phyloP scores from a whole-genome alignment of 495 filamentous ascomycete genomes.

The Penicillium cinerascens region DNA sequence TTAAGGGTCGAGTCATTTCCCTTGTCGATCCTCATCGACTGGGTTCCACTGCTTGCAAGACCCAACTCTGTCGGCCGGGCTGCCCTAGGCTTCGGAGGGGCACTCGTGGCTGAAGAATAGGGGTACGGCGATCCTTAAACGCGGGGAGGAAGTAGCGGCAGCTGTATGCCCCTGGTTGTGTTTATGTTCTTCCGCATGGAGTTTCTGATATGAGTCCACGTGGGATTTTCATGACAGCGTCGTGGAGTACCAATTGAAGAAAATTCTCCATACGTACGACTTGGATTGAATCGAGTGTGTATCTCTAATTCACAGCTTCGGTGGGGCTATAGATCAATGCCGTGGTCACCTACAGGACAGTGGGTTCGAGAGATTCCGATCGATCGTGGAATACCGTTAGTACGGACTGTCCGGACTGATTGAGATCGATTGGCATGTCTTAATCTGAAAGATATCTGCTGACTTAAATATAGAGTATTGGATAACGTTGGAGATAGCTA shows the following conservation, averaged over 20 bases:
- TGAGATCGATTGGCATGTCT: not conserved
- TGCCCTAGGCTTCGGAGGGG: slow-evolving; percentile 2
- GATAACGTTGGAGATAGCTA: not conserved
- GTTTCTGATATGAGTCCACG: not conserved
- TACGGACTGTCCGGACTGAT: not conserved
- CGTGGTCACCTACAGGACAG: not conserved
- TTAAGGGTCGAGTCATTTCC: not conserved
- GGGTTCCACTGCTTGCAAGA: slow-evolving; percentile 1
- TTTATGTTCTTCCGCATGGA: not conserved
- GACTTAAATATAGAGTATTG: not conserved
- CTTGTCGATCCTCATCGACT: slow-evolving; percentile 5
- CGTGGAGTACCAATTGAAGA: not conserved
- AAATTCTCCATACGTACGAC: not conserved
- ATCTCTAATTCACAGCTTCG: not conserved
- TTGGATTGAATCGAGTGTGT: not conserved
- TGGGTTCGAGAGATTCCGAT: not conserved
- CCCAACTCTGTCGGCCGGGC: not conserved
- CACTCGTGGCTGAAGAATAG: not conserved
- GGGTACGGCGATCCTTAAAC: not conserved
- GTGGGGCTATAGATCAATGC: not conserved
- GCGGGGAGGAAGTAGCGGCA: too few species aligned
- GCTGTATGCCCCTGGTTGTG: too few species aligned
- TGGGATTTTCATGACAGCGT: not conserved
- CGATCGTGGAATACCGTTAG: not conserved
- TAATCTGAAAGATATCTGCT: not conserved